Percentiles rank a stretch among this genome's conserved stretches.
These are phyloP conservation scores for Trichocladium antarcticum DNA, from an alignment of 495 filamentous ascomycete genomes.

Conservation along the genomic window DNA sequence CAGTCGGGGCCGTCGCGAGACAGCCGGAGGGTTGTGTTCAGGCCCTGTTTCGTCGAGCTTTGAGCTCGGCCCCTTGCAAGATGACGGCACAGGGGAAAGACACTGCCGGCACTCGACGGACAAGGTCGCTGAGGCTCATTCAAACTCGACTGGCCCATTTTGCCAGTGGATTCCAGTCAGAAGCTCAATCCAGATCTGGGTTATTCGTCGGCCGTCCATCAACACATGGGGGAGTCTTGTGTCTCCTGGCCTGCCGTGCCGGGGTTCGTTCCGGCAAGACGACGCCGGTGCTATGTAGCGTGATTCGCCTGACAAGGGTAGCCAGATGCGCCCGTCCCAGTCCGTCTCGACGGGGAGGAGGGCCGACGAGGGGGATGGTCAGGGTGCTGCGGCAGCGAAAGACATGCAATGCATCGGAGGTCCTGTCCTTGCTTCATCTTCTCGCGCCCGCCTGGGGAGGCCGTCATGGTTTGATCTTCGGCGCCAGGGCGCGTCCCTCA, in stretches of 20 bases:
- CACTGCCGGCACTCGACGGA: not conserved
- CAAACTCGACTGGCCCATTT: not conserved
- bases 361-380: not conserved
- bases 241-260: not conserved
- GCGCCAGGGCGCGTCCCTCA: not conserved
- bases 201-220: slow-evolving; percentile 1
- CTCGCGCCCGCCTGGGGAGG: not conserved
- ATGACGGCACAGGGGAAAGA: not conserved
- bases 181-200: not conserved
- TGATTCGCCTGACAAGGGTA: slow-evolving; percentile 2
- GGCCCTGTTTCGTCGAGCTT: not conserved
- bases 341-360: not conserved
- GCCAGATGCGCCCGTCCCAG: not conserved
- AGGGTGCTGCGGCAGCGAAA: not conserved
- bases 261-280: no score
- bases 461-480: slow-evolving; percentile 8
- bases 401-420: no score
- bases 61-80: not conserved
- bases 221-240: not conserved
- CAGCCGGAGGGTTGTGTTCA: no score
- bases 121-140: slow-evolving; percentile 2
- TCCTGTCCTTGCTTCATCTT: no score
- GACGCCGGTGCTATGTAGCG: no score
- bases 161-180: not conserved
- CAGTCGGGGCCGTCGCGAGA: not conserved